phyloP scores from a whole-genome alignment of 2,329 filamentous ascomycete genomes.

The Chaetoscypha palmicola region DNA sequence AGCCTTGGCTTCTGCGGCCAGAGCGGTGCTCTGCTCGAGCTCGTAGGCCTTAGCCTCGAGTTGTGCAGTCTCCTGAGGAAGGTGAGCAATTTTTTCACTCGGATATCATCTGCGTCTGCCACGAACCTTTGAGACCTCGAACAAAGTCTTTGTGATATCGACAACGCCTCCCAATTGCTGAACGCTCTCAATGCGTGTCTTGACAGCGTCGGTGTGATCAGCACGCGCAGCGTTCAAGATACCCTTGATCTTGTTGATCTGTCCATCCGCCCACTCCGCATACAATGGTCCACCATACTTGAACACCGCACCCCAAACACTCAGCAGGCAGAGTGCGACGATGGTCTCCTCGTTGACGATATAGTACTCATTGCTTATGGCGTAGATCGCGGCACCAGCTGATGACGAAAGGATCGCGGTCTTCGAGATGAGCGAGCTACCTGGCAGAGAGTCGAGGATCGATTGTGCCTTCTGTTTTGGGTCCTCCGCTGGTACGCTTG shows the following conservation, averaged over 20 bases:
- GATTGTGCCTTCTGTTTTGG: slow-evolving; percentile 97
- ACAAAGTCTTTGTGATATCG: slow-evolving; percentile 93
- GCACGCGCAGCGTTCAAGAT: slow-evolving; percentile 90
- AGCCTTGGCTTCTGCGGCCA: slow-evolving; percentile 86
- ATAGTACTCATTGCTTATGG: slow-evolving; percentile 99
- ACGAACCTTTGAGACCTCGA: slow-evolving; percentile 93
- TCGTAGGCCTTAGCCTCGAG: slow-evolving; percentile 95
- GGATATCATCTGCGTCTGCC: background rate
- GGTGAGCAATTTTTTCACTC: slow-evolving; percentile 6
- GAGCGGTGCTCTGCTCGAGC: slow-evolving; percentile 90
- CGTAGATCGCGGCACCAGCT: slow-evolving; percentile 84
- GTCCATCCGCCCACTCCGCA: slow-evolving; percentile 81
- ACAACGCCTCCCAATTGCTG: slow-evolving; percentile 92
- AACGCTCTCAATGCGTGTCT: slow-evolving; percentile 88
- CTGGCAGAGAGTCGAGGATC: slow-evolving; percentile 86
- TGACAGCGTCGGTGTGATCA: slow-evolving; percentile 93
- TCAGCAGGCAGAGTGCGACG: slow-evolving; percentile 84
- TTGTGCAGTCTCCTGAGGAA: slow-evolving; percentile 70
- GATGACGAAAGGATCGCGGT: slow-evolving; percentile 92
- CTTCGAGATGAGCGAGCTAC: slow-evolving; percentile 89
- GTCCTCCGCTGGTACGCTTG: slow-evolving; percentile 75
- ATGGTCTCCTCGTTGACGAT: slow-evolving; percentile 99
- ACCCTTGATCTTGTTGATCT: slow-evolving; percentile 87
- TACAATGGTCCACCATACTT: slow-evolving; percentile 92
- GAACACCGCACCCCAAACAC: slow-evolving; percentile 85